Percentiles rank a stretch among this genome's conserved stretches.
These are phyloP conservation scores for Nemania sp. DNA, from an alignment of 2,329 filamentous ascomycete genomes.

Conservation along the genomic window DNA sequence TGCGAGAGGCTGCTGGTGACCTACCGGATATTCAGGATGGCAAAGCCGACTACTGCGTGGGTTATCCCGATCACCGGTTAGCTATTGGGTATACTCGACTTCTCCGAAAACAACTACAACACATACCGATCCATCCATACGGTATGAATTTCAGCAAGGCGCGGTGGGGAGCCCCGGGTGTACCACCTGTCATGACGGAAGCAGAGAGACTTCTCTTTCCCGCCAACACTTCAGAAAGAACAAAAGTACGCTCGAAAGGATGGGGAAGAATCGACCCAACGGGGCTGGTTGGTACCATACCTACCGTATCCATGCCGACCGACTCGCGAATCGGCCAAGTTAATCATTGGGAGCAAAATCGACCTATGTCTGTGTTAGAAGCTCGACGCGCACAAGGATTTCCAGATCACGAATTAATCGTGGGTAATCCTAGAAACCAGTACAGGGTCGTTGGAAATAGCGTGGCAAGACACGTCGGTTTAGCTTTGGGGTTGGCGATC, in stretches of 20 bases:
- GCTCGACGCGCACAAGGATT: constrained; percentile 71
- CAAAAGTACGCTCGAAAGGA: constrained; percentile 41
- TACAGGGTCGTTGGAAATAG: constrained; percentile 76
- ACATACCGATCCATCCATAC: constrained; percentile 63
- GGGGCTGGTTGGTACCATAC: constrained; percentile 64
- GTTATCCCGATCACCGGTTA: constrained; percentile 70
- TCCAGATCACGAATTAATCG: constrained; percentile 69
- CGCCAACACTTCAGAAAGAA: constrained; percentile 9
- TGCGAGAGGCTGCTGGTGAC: constrained; percentile 58
- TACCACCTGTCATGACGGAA: constrained; percentile 12
- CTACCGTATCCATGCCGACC: constrained; percentile 54
- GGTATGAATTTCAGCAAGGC: constrained; percentile 57
- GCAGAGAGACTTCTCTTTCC: constrained; percentile 31
- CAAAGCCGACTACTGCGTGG: constrained; percentile 63
- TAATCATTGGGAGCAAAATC: constrained; percentile 69
- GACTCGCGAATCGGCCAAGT: constrained; percentile 60
- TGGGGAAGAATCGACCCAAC: constrained; percentile 60
- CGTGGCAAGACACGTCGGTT: constrained; percentile 69
- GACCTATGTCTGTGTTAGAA: constrained; percentile 69
- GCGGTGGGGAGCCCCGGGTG: constrained; percentile 42
- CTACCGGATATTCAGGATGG: constrained; percentile 67
- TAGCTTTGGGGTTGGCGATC: constrained; percentile 68
- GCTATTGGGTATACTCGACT: constrained; percentile 45
- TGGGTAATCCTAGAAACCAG: constrained; percentile 61
- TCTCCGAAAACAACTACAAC: constrained; percentile 53